Evolutionary conservation across 148 eudicot species (phyloP).

Genomic region (Fallopia convolvulus): DNA sequence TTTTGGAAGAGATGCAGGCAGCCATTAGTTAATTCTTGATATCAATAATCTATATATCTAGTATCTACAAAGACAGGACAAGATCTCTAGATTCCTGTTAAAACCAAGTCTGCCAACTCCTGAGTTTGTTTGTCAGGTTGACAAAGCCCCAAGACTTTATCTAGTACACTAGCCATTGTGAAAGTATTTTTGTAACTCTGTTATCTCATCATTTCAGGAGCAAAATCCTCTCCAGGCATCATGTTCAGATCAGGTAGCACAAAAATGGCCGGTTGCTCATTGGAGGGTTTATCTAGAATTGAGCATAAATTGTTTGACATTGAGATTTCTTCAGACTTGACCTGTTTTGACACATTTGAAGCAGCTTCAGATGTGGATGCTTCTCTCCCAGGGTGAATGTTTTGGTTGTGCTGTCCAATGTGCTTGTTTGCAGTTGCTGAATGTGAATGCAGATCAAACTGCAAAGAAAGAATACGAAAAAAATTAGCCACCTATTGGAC

Average conservation of each 20-base stretch:
- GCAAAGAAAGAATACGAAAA: slow-evolving; percentile 11
- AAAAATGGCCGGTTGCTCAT: slow-evolving; percentile 19
- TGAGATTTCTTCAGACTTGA: background rate
- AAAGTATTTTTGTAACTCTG: background rate
- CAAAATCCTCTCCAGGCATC: slow-evolving; percentile 42
- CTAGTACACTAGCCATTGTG: background rate
- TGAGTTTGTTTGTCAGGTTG: background rate
- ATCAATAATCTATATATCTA: slow-evolving; percentile 1
- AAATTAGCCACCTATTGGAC: background rate
- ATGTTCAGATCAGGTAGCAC: slow-evolving; percentile 62
- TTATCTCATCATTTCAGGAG: slow-evolving; percentile 5
- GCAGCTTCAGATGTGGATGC: slow-evolving; percentile 19
- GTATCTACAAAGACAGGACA: slow-evolving; percentile 7
- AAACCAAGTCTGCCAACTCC: background rate
- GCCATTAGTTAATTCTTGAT: background rate
- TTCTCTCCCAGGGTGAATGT: background rate
- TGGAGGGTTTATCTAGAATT: background rate
- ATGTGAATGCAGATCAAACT: slow-evolving; percentile 40
- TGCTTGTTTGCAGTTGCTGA: slow-evolving; percentile 7
- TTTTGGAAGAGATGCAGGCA: slow-evolving; percentile 9
- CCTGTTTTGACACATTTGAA: slow-evolving; percentile 18
- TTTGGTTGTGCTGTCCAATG: background rate
- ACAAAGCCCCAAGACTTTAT: background rate
- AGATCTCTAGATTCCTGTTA: background rate
- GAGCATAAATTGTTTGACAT: background rate